Evolutionary conservation across 2,329 filamentous ascomycete species (phyloP).

Genomic region (Lasiodiplodia gonubiensis): DNA sequence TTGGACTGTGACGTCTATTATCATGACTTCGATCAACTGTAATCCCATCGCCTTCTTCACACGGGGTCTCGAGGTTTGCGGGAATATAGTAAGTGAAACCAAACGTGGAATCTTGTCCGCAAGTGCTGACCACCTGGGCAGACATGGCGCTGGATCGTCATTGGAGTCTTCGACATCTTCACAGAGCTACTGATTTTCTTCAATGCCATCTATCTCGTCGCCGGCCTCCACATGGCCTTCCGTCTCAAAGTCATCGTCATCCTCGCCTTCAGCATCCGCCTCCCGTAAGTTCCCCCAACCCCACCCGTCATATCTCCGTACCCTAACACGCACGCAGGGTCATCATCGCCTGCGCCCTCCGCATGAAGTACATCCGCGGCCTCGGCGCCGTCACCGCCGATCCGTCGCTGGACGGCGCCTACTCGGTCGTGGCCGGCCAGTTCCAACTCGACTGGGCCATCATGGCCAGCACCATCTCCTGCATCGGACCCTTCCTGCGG

Average conservation of each 20-base stretch:
- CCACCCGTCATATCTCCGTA: background rate
- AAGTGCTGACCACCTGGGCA: conserved; percentile 17
- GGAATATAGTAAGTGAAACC: conserved; percentile 33
- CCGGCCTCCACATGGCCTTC: conserved; percentile 38
- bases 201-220: conserved; percentile 28
- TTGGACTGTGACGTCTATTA: conserved; percentile 37
- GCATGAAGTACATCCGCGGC: conserved; percentile 36
- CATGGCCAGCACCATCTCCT: conserved; percentile 41
- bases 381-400: conserved; percentile 29
- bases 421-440: conserved; percentile 40
- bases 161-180: conserved; percentile 38
- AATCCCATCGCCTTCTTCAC: conserved; percentile 35
- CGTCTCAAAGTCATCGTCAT: conserved; percentile 38
- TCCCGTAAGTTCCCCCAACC: conserved; percentile 31
- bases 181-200: conserved; percentile 39
- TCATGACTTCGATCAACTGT: conserved; percentile 39
- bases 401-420: conserved; percentile 34
- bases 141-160: conserved; percentile 40
- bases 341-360: conserved; percentile 36
- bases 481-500: conserved; percentile 42
- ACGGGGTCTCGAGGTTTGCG: conserved; percentile 25
- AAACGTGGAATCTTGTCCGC: background rate
- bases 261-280: conserved; percentile 39
- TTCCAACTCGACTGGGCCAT: conserved; percentile 46
- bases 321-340: conserved; percentile 27